Percentiles rank a stretch among this genome's conserved stretches.
These are phyloP conservation scores for Linanthus parryae DNA, from an alignment of 148 eudicot species.

Conservation along the genomic window DNA sequence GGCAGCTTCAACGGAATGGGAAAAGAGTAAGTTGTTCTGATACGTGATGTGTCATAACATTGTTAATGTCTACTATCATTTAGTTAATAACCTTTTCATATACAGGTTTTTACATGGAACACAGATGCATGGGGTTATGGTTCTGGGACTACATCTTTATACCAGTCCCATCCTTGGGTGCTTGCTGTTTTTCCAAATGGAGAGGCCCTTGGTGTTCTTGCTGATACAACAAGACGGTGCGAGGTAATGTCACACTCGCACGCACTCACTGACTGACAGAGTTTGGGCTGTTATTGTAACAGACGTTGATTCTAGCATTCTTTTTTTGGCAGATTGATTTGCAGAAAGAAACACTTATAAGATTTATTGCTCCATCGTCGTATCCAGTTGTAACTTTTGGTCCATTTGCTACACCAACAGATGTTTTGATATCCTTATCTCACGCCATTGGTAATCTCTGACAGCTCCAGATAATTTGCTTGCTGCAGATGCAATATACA, in stretches of 20 bases:
- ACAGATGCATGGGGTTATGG: slow-evolving; percentile 97
- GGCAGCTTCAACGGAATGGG: slow-evolving; percentile 92
- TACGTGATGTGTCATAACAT: background rate
- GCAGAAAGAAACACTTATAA: slow-evolving; percentile 60
- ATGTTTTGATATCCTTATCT: slow-evolving; percentile 69
- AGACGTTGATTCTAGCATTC: slow-evolving; percentile 1
- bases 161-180: slow-evolving; percentile 99
- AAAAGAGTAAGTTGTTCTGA: slow-evolving; percentile 55
- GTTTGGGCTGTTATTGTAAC: background rate
- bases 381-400: slow-evolving; percentile 88
- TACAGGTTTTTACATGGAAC: slow-evolving; percentile 88
- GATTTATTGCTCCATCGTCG: slow-evolving; percentile 43
- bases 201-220: slow-evolving; percentile 86
- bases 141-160: slow-evolving; percentile 77
- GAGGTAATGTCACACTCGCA: slow-evolving; percentile 51
- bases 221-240: slow-evolving; percentile 90
- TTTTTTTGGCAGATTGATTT: slow-evolving; percentile 65
- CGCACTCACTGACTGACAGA: too few species aligned
- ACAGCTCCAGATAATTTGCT: background rate
- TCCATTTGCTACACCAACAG: slow-evolving; percentile 80
- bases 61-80: too few species aligned
- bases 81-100: slow-evolving; percentile 9
- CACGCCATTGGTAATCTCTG: slow-evolving; percentile 71
- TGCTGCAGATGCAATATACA: too few species aligned
- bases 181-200: slow-evolving; percentile 82